Base-by-base conservation (phyloP, 176 grass and related monocot species). In the Aegilops speltoides region DNA sequence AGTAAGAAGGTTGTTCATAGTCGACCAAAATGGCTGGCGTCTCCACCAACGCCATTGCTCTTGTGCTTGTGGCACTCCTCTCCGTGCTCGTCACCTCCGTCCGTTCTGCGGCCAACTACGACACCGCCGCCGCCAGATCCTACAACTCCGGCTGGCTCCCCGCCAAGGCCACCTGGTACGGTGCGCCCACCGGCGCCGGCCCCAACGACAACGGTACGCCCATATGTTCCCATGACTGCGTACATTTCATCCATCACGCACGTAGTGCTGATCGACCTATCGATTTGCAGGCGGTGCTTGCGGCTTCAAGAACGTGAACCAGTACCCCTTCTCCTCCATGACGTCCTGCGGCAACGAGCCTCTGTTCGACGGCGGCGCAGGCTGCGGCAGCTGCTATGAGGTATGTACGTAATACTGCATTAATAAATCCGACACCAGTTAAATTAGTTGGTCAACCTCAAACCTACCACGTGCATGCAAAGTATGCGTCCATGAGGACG, bases 121-220 rank as follows among this genome's bases (percentile, higher is more conserved):
- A 7, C 5, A 34, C 26, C 72, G 72, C 83, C 26, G 78, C 12
- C 69, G 81, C 64, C 5, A 80, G 10, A 37, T 28, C 57, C 33
- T 38, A 41, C 50, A 62, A 64, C 74, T 41, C 68, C 68, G 82
- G 56, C 81, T 91, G 89, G 89, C 57, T 79, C n/a, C 59, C 67
- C 0, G 89, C 89, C 15, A 74, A 77, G 63, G 93, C 93, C 20
- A 94, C 93, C 37, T 94, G 93, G 93, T 94, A 94, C 31, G 93
- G 93, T 3, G 71, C 50, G 17, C 90, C 93, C 37, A 85, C 17
- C 57, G 93, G 93, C 48, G 89, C 85, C 40, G 90, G 93, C 20
- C 88, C 87, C 4, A 32, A 83, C 2, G 93, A 91, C 77, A 52
- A 85, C n/a, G 89, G 85, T 91, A 83, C 6, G 84, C 66, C 20